A percentile compares a stretch with the other conserved stretches of the same genome.
Conservation (phyloP, 352 stramenopile species). For the Phytophthora tentaculata region DNA sequence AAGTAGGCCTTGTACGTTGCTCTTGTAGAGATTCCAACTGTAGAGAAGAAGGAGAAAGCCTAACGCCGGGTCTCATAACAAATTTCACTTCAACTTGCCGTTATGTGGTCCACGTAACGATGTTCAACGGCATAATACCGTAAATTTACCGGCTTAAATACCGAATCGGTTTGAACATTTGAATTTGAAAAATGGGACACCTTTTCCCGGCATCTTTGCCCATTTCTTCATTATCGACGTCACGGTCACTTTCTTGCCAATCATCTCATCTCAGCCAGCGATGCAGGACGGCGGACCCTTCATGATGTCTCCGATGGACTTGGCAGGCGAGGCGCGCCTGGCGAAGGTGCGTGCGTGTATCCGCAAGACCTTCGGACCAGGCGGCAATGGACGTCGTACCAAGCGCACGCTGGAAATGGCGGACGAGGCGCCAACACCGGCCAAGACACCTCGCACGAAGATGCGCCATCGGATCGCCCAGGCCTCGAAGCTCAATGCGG, state of each 20-base stretch:
- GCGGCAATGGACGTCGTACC: slow-evolving; percentile 22
- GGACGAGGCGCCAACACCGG: slow-evolving; percentile 6
- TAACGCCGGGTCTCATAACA: slow-evolving; percentile 12
- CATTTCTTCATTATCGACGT: slow-evolving; percentile 16
- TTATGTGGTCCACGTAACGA: slow-evolving; percentile 18
- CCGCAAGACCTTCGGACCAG: slow-evolving; percentile 43
- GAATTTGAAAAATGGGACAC: slow-evolving; percentile 29
- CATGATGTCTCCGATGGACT: slow-evolving; percentile 62
- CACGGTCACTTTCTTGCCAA: not conserved
- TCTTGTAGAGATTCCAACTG: slow-evolving; percentile 10
- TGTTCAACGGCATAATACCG: no score
- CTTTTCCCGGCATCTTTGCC: not conserved
- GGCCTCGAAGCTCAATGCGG: slow-evolving; percentile 47
- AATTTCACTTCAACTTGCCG: slow-evolving; percentile 32
- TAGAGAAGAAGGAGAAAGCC: slow-evolving; percentile 11
- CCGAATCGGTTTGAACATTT: slow-evolving; percentile 34
- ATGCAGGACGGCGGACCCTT: slow-evolving; percentile 36
- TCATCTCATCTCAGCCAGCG: not conserved
- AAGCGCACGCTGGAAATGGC: slow-evolving; percentile 35
- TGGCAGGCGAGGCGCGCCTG: slow-evolving; percentile 44
- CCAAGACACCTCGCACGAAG: slow-evolving; percentile 40
- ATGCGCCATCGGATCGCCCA: slow-evolving; percentile 60
- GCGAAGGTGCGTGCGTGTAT: slow-evolving; percentile 53
- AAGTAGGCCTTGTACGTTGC: not conserved
- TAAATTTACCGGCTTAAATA: no score